Evolutionary conservation across 495 filamentous ascomycete species (phyloP).

Genomic region (Penicillium tannophilum): DNA sequence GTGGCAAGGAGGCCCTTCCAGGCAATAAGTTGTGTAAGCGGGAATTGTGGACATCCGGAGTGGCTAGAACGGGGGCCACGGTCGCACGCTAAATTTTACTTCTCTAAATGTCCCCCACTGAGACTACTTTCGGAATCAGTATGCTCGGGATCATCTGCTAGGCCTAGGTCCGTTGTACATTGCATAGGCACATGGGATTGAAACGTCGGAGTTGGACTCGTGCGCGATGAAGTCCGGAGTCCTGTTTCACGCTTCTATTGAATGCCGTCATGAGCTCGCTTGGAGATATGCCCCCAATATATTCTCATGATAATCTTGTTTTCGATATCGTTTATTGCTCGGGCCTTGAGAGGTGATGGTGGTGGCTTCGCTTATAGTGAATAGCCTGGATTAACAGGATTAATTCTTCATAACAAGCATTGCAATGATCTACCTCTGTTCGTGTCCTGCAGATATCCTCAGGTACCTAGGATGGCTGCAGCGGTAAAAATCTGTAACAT

Average conservation of each 20-base stretch:
- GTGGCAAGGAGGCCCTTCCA: constrained; percentile 3
- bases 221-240: not conserved
- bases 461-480: not conserved
- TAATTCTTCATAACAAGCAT: not conserved
- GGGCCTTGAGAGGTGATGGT: not conserved
- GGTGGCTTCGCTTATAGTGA: not conserved
- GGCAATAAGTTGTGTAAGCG: constrained; percentile 1
- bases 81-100: constrained; percentile 7
- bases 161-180: not conserved
- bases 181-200: not conserved
- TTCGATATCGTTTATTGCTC: not conserved
- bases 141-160: not conserved
- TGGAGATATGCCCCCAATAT: not conserved
- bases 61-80: constrained; percentile 11
- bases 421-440: not conserved
- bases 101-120: not conserved
- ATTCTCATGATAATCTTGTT: not conserved
- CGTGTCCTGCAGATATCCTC: not conserved
- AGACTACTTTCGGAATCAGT: not conserved
- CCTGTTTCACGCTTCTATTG: not conserved
- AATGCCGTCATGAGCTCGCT: not conserved
- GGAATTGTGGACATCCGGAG: constrained; percentile 11
- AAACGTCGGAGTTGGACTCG: not conserved
- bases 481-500: not conserved
- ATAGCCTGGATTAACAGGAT: not conserved